Percentiles rank a stretch among this genome's conserved stretches.
Evolutionary conservation across 2,329 filamentous ascomycete genomes (phyloP).

Genomic region (Aspergillus oerlinghausenensis): DNA sequence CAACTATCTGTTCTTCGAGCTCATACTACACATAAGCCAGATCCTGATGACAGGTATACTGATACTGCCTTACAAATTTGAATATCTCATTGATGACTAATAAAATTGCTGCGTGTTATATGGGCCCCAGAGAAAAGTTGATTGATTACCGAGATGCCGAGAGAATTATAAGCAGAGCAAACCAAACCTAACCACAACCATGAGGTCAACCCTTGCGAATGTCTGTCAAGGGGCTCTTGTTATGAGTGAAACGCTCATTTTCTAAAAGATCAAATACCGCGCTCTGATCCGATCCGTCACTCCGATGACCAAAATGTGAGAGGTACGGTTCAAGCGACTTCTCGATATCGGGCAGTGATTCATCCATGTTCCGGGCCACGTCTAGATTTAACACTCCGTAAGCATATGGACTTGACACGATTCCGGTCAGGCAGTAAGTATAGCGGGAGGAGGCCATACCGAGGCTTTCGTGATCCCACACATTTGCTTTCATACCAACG

Average conservation of each 20-base stretch:
- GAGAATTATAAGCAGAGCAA: background rate
- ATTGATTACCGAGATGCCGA: no score
- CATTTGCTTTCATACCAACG: slow-evolving; percentile 98
- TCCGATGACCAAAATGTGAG: slow-evolving; percentile 38
- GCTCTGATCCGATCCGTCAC: slow-evolving; percentile 23
- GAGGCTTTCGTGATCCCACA: slow-evolving; percentile 79
- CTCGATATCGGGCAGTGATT: slow-evolving; percentile 33
- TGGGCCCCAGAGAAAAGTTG: no score
- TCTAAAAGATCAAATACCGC: slow-evolving; percentile 34
- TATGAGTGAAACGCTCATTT: slow-evolving; percentile 33
- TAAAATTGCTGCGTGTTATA: no score
- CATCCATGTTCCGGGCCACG: slow-evolving; percentile 39
- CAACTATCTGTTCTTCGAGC: no score
- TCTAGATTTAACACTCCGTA: slow-evolving; percentile 26
- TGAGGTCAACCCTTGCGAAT: slow-evolving; percentile 22
- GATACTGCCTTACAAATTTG: no score
- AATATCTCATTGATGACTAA: no score
- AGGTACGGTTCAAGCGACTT: slow-evolving; percentile 38
- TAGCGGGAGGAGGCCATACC: slow-evolving; percentile 46
- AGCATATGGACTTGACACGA: slow-evolving; percentile 1
- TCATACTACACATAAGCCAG: no score
- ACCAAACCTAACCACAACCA: no score
- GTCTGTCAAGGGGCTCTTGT: slow-evolving; percentile 31
- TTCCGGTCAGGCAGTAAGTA: background rate
- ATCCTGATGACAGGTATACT: no score